Percentiles rank a stretch among this genome's conserved stretches.
Conservation (phyloP, 2,329 filamentous ascomycete genomes). For the Penicillium oxalicum region DNA sequence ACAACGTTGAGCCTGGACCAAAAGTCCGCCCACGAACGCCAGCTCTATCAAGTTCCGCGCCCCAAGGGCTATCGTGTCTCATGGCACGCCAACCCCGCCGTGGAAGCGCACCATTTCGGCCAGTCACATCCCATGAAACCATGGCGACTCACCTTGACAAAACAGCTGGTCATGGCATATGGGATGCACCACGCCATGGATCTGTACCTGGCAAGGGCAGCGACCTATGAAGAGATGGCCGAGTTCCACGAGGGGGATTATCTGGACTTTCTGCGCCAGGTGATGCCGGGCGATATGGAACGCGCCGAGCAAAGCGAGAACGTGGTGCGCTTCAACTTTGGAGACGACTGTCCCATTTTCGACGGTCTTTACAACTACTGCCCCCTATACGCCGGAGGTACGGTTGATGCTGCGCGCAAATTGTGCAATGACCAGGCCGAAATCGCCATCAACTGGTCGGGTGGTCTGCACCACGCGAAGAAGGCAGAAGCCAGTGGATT, state of each 20-base stretch:
- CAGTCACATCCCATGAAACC: conserved; percentile 98
- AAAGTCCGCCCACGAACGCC: conserved; percentile 50
- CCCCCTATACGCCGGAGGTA: conserved; percentile 84
- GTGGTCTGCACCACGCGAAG: conserved; percentile 93
- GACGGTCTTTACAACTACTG: conserved; percentile 95
- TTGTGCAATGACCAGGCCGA: conserved; percentile 81
- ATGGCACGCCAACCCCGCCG: conserved; percentile 89
- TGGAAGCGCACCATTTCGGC: conserved; percentile 96
- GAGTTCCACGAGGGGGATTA: conserved; percentile 87
- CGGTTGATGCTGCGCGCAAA: conserved; percentile 84
- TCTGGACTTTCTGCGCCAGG: conserved; percentile 75
- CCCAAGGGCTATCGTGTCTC: conserved; percentile 88
- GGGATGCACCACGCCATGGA: conserved; percentile 97
- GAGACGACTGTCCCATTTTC: conserved; percentile 93
- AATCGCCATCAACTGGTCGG: conserved; percentile 97
- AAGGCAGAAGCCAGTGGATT: conserved; percentile 91
- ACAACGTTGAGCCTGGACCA: conserved; percentile 45
- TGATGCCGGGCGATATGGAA: conserved; percentile 64
- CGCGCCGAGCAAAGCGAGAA: conserved; percentile 52
- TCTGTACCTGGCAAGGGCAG: conserved; percentile 75
- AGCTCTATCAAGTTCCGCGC: conserved; percentile 63
- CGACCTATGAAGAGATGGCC: conserved; percentile 79
- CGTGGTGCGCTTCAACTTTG: conserved; percentile 71
- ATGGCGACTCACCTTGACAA: conserved; percentile 91
- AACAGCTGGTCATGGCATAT: conserved; percentile 89